A percentile compares a stretch with the other conserved stretches of the same genome.
These are phyloP conservation scores for Alternaria burnsii DNA, from an alignment of 2,329 filamentous ascomycete genomes.

Conservation along the genomic window DNA sequence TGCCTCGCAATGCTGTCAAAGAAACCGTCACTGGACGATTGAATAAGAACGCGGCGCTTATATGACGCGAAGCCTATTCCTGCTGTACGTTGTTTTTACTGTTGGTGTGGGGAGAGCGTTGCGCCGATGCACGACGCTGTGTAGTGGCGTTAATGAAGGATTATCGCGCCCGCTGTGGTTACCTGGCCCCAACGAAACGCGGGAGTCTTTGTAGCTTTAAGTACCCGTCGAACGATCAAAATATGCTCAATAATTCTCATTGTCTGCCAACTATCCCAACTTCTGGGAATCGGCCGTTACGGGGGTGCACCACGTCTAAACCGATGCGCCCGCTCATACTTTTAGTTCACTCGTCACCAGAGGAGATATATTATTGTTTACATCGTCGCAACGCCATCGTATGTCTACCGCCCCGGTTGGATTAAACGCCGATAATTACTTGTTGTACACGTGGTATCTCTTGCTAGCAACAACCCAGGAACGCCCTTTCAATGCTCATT, in stretches of 20 bases:
- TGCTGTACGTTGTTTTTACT: neutral
- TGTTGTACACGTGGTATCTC: conserved; percentile 7
- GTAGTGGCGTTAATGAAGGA: neutral
- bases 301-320: neutral
- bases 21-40: neutral
- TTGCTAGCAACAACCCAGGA: neutral
- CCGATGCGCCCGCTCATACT: neutral
- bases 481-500: conserved; percentile 4
- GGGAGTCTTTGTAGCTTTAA: neutral
- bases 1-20: neutral
- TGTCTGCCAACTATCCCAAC: neutral
- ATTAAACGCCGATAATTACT: neutral
- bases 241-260: conserved; percentile 8
- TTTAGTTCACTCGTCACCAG: neutral
- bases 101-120: neutral
- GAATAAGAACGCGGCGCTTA: neutral
- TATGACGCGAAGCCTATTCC: neutral
- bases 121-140: neutral
- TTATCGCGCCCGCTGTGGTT: neutral
- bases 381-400: neutral
- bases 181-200: neutral
- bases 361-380: neutral
- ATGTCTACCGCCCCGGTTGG: neutral
- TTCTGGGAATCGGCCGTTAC: neutral
- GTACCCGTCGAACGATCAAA: neutral